phyloP scores from a whole-genome alignment of 306 rosid genomes.

The Trifolium repens region DNA sequence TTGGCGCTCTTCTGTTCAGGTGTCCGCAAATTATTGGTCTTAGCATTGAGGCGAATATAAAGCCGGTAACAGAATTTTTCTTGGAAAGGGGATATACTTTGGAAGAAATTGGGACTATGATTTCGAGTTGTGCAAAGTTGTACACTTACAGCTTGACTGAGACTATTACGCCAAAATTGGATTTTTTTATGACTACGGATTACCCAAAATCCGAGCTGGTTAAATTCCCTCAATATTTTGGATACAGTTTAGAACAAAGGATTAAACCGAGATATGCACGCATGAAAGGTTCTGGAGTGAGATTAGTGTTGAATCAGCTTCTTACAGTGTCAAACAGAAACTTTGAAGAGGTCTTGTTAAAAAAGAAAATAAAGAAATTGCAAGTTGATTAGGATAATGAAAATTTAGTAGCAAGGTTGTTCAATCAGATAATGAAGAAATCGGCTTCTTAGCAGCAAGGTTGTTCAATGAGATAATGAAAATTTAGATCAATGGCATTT shows the following conservation, averaged over 20 bases:
- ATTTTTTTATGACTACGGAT: conserved; percentile 75
- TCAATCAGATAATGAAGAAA: conserved; percentile 8
- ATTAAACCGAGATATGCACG: conserved; percentile 83
- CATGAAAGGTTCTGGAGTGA: conserved; percentile 62
- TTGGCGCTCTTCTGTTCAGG: conserved; percentile 64
- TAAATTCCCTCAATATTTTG: conserved; percentile 86
- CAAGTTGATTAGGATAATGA: conserved; percentile 30
- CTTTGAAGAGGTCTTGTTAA: conserved; percentile 57
- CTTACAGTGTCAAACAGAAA: conserved; percentile 62
- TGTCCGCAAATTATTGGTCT: conserved; percentile 81
- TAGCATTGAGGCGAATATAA: conserved; percentile 79
- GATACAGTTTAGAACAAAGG: conserved; percentile 80
- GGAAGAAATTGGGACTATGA: conserved; percentile 80
- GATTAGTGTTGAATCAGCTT: conserved; percentile 72
- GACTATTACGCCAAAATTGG: conserved; percentile 80
- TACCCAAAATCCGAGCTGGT: conserved; percentile 73
- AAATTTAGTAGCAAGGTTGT: conserved; percentile 24
- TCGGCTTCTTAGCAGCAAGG: no score
- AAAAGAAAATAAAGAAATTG: conserved; percentile 65
- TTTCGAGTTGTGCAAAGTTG: conserved; percentile 75
- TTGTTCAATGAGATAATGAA: no score
- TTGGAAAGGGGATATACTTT: conserved; percentile 69
- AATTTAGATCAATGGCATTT: background rate
- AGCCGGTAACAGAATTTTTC: conserved; percentile 83
- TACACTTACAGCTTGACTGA: conserved; percentile 74